These are phyloP conservation scores for Claviceps paspali DNA, from an alignment of 2,329 filamentous ascomycete genomes.

Conservation along the genomic window DNA sequence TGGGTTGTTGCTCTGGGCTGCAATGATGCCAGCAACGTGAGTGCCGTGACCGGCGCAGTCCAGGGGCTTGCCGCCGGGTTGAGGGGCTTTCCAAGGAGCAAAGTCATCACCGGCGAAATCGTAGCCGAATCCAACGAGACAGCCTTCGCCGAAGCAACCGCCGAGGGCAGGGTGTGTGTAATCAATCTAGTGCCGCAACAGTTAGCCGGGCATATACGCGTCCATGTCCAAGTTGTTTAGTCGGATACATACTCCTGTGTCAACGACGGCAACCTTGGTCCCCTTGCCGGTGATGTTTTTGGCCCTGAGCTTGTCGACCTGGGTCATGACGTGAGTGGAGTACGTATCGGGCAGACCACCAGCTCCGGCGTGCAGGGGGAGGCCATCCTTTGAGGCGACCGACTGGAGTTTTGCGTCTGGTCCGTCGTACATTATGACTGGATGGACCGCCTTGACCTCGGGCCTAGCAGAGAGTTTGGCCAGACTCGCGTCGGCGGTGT, in stretches of 20 bases:
- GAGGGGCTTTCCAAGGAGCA: conserved; percentile 22
- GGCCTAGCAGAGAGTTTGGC: conserved; percentile 25
- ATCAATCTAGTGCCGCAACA: conserved; percentile 30
- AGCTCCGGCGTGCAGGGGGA: conserved; percentile 8
- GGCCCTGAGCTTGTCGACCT: conserved; percentile 36
- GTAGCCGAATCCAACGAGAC: conserved; percentile 39
- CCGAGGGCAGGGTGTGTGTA: conserved; percentile 49
- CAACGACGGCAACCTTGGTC: conserved; percentile 37
- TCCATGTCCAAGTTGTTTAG: too few species aligned
- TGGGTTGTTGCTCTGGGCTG: conserved; percentile 36
- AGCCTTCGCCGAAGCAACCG: conserved; percentile 45
- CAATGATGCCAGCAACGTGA: conserved; percentile 47
- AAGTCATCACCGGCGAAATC: conserved; percentile 44
- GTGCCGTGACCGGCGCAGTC: conserved; percentile 45
- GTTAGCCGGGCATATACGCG: neutral
- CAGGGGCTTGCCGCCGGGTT: conserved; percentile 35
- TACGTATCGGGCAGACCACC: conserved; percentile 21
- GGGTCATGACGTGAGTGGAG: conserved; percentile 39
- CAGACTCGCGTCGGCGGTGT: conserved; percentile 27
- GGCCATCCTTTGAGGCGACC: conserved; percentile 19
- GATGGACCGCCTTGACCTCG: conserved; percentile 33
- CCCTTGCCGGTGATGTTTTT: conserved; percentile 34
- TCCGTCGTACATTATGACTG: conserved; percentile 28
- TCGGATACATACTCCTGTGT: conserved; percentile 35
- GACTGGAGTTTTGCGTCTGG: conserved; percentile 31